phyloP scores from a whole-genome alignment of 768 basidiomycete species.

The Cystobasidium ongulense region DNA sequence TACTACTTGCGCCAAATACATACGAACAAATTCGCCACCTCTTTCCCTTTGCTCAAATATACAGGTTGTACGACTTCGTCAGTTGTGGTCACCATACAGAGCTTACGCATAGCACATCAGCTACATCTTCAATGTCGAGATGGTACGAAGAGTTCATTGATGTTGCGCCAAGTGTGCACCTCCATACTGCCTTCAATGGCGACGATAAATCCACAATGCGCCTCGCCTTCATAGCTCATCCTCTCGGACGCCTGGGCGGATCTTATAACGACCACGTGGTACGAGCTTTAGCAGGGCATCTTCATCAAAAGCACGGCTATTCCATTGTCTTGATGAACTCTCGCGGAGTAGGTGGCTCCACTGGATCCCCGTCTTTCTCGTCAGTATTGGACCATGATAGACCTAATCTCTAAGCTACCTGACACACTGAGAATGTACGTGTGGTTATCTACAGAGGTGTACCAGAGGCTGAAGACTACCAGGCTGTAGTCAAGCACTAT shows the following conservation, averaged over 20 bases:
- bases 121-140: background rate
- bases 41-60: too few species aligned
- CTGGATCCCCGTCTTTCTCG: constrained; percentile 29
- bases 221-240: constrained; percentile 29
- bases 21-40: too few species aligned
- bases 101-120: too few species aligned
- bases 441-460: background rate
- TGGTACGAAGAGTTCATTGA: background rate
- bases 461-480: constrained; percentile 34
- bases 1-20: too few species aligned
- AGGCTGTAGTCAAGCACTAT: constrained; percentile 28
- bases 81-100: too few species aligned
- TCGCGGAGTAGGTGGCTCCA: constrained; percentile 27
- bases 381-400: background rate
- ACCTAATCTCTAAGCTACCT: background rate
- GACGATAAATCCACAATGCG: background rate
- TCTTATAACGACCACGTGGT: constrained; percentile 17
- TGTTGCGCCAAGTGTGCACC: background rate
- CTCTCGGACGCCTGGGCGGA: constrained; percentile 5
- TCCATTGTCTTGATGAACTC: constrained; percentile 25
- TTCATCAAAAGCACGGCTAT: constrained; percentile 1
- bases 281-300: background rate
- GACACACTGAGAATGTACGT: background rate
- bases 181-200: background rate
- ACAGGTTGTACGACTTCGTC: too few species aligned